Evolutionary conservation across 164 flowering plant species (phyloP).

Genomic region (Santalum album): DNA sequence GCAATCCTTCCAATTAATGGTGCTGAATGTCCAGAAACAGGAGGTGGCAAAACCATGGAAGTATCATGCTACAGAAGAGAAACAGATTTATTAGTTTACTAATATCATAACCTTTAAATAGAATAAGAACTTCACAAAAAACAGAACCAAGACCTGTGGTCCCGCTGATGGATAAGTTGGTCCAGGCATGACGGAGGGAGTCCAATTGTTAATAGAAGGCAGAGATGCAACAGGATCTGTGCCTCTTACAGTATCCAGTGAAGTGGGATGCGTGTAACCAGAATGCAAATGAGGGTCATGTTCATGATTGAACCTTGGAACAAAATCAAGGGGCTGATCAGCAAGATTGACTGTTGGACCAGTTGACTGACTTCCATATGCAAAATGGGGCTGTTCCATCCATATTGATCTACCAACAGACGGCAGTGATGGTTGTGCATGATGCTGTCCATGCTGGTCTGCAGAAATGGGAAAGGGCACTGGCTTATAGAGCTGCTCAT

Average conservation of each 20-base stretch:
- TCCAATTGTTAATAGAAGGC: slow-evolving; percentile 46
- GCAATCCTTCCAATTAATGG: slow-evolving; percentile 54
- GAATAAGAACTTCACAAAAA: slow-evolving; percentile 1
- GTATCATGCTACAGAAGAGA: slow-evolving; percentile 51
- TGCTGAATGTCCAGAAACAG: slow-evolving; percentile 44
- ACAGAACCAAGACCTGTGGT: slow-evolving; percentile 40
- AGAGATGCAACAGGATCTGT: slow-evolving; percentile 27
- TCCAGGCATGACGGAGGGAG: slow-evolving; percentile 39
- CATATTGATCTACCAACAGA: slow-evolving; percentile 26
- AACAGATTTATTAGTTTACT: too few relatives aligned
- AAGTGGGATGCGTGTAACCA: slow-evolving; percentile 34
- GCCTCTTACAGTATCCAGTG: slow-evolving; percentile 30
- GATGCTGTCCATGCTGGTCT: slow-evolving; percentile 28
- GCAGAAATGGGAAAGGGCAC: slow-evolving; percentile 24
- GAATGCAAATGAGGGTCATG: slow-evolving; percentile 34
- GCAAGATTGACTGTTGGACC: slow-evolving; percentile 29
- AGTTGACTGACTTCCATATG: slow-evolving; percentile 28
- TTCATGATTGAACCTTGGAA: slow-evolving; percentile 37
- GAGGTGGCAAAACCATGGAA: slow-evolving; percentile 38
- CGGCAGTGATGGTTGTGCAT: slow-evolving; percentile 26
- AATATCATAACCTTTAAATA: too few relatives aligned
- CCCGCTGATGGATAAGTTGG: slow-evolving; percentile 50
- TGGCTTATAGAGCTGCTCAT: slow-evolving; percentile 18
- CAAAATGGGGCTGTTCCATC: slow-evolving; percentile 30
- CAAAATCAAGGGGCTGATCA: slow-evolving; percentile 66